phyloP scores from a whole-genome alignment of 2,329 filamentous ascomycete genomes.

The Sclerotinia nivalis region DNA sequence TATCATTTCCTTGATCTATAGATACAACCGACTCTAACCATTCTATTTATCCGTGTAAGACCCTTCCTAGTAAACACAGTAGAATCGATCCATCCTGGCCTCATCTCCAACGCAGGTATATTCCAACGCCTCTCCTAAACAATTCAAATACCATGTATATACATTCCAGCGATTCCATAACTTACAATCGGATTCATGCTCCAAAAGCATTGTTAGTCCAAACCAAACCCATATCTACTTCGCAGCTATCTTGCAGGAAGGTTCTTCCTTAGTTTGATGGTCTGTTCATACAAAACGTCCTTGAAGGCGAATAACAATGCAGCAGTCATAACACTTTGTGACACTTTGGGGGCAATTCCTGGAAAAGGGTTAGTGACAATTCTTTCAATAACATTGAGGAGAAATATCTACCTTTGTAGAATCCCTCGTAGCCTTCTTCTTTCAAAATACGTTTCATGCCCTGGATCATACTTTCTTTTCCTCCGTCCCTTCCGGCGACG shows the following conservation, averaged over 20 bases:
- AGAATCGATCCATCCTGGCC: not conserved
- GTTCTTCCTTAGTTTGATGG: slow-evolving; percentile 60
- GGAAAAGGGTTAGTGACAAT: slow-evolving; percentile 30
- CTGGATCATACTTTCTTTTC: slow-evolving; percentile 76
- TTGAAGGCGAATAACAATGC: slow-evolving; percentile 98
- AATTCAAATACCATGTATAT: slow-evolving; percentile 9
- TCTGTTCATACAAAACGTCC: slow-evolving; percentile 88
- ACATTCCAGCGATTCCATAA: slow-evolving; percentile 10
- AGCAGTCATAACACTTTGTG: slow-evolving; percentile 93
- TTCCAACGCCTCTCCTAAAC: slow-evolving; percentile 13
- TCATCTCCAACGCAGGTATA: slow-evolving; percentile 11
- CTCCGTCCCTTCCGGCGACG: slow-evolving; percentile 74
- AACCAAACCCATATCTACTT: not conserved
- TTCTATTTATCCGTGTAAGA: not conserved
- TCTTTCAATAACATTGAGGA: not conserved
- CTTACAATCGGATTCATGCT: slow-evolving; percentile 17
- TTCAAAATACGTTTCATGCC: slow-evolving; percentile 76
- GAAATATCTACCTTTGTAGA: slow-evolving; percentile 77
- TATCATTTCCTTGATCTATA: not conserved
- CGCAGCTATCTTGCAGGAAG: slow-evolving; percentile 33
- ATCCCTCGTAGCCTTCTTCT: slow-evolving; percentile 86
- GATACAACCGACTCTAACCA: not conserved
- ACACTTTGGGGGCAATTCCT: slow-evolving; percentile 96
- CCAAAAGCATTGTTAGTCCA: not conserved
- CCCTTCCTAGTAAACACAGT: not conserved